Conservation (phyloP, 768 basidiomycete species). For the Russula lepida region DNA sequence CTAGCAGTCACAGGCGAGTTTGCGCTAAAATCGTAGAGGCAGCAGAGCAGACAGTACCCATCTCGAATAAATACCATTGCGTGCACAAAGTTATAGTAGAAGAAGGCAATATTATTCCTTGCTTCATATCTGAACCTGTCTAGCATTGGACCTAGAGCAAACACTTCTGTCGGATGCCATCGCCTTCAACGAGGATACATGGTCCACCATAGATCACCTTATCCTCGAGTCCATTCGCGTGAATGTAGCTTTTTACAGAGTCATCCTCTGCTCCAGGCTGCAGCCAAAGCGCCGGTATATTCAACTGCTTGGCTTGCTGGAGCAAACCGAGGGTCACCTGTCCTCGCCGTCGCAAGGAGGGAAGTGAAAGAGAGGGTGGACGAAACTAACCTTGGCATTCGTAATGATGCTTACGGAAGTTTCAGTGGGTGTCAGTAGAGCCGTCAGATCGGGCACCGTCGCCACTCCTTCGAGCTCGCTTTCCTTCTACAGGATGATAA, state of each 20-base stretch:
- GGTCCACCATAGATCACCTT: slow-evolving; percentile 76
- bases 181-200: slow-evolving; percentile 75
- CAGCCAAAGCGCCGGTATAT: slow-evolving; percentile 76
- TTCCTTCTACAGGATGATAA: slow-evolving; percentile 44
- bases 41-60: not conserved
- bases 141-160: not conserved
- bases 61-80: not conserved
- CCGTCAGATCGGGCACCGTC: slow-evolving; percentile 46
- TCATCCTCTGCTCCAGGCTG: slow-evolving; percentile 82
- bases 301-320: slow-evolving; percentile 57
- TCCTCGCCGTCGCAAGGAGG: not conserved
- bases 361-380: not conserved
- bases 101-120: too few relatives aligned
- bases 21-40: not conserved
- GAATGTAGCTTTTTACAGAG: slow-evolving; percentile 54
- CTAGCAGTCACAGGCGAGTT: not conserved
- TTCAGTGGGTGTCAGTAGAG: slow-evolving; percentile 49
- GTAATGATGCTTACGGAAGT: slow-evolving; percentile 79
- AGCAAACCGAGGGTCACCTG: slow-evolving; percentile 66
- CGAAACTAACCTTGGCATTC: slow-evolving; percentile 47
- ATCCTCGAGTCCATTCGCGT: slow-evolving; percentile 52
- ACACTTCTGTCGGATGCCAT: slow-evolving; percentile 34
- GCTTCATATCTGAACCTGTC: too few relatives aligned
- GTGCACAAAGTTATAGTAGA: not conserved
- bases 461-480: slow-evolving; percentile 56